A percentile compares a stretch with the other conserved stretches of the same genome.
Conservation (phyloP, 2,329 filamentous ascomycete species). For the Colletotrichum cereale region DNA sequence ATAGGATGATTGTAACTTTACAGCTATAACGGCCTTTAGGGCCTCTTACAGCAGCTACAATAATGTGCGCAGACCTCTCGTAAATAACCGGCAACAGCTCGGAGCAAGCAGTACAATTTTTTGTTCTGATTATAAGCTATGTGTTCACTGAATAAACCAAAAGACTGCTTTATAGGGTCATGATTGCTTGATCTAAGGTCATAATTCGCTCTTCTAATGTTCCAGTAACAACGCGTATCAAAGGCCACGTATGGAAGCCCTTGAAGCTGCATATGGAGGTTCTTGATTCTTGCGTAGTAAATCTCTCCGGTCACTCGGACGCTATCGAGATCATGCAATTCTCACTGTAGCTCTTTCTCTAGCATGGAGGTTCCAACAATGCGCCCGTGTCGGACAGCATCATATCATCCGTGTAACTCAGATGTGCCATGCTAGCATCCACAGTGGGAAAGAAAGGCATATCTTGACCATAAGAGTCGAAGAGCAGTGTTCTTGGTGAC, state of each 20-base stretch:
- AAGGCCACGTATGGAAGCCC: too few relatives aligned
- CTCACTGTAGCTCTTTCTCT: neutral
- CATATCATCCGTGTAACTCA: conserved; percentile 29
- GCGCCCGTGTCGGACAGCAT: conserved; percentile 13
- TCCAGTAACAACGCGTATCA: too few relatives aligned
- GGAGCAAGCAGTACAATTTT: too few relatives aligned
- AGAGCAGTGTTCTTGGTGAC: conserved; percentile 42
- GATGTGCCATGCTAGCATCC: conserved; percentile 38
- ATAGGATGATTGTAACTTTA: neutral
- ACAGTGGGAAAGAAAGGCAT: conserved; percentile 45
- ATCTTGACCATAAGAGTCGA: conserved; percentile 43
- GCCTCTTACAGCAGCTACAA: conserved; percentile 12
- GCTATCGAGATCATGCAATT: neutral
- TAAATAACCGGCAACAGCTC: too few relatives aligned
- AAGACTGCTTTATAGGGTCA: too few relatives aligned
- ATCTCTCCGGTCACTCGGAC: neutral
- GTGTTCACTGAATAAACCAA: too few relatives aligned
- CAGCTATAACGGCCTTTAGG: conserved; percentile 6
- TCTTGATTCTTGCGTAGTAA: neutral
- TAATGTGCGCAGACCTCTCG: neutral
- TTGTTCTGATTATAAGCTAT: too few relatives aligned
- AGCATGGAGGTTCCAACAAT: conserved; percentile 28
- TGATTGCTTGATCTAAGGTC: too few relatives aligned
- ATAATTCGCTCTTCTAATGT: too few relatives aligned
- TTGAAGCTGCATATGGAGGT: neutral